These are phyloP conservation scores for Coniochaeta sp. DNA, from an alignment of 2,329 filamentous ascomycete species.

Conservation along the genomic window DNA sequence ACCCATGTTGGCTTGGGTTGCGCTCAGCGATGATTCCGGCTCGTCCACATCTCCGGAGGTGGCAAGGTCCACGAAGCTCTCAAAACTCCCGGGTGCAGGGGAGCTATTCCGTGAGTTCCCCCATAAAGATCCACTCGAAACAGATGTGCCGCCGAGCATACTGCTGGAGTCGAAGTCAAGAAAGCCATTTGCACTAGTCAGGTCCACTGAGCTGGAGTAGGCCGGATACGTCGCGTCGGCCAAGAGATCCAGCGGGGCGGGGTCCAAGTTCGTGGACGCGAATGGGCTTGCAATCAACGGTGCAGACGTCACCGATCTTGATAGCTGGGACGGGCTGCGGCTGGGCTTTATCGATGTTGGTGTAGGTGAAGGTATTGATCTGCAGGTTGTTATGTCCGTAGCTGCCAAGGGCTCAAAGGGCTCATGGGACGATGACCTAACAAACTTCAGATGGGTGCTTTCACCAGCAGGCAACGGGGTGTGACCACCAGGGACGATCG, in stretches of 20 bases:
- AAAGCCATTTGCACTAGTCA: background rate
- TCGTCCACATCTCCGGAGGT: background rate
- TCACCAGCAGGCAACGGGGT: background rate
- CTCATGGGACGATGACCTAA: background rate
- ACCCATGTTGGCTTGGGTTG: background rate
- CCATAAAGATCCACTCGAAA: background rate
- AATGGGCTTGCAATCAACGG: background rate
- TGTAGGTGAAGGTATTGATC: background rate
- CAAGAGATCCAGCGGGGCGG: background rate
- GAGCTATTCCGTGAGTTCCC: background rate
- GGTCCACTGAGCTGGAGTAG: background rate
- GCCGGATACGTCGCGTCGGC: background rate
- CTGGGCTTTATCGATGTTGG: background rate
- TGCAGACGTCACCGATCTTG: background rate
- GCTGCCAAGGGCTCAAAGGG: background rate
- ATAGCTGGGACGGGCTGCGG: background rate
- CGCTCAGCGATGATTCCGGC: background rate
- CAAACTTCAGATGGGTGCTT: background rate
- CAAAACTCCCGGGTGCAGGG: background rate
- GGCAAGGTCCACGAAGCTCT: background rate
- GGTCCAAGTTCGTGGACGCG: background rate
- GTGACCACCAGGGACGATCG: constrained; percentile 9
- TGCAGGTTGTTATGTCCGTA: background rate
- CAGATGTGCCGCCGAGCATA: background rate
- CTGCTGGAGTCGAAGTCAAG: background rate